Conservation (phyloP, 805 yeast species). For the Zygosaccharomyces rouxii region DNA sequence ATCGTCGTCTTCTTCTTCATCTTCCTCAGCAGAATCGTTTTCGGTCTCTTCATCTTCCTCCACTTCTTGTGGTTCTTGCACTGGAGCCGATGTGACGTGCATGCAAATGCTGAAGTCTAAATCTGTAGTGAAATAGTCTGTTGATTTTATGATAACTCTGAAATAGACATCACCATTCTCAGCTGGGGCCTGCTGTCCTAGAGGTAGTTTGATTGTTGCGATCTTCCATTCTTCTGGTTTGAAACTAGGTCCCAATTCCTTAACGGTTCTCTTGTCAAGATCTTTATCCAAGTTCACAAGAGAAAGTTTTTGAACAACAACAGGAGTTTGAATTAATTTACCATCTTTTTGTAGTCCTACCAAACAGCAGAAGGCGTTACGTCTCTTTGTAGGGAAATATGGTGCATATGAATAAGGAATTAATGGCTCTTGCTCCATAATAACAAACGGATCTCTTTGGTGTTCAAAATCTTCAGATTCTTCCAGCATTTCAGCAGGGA, state of each 20-base stretch:
- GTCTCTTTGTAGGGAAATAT: slow-evolving; percentile 58
- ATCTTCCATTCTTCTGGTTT: slow-evolving; percentile 42
- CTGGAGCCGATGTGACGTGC: slow-evolving; percentile 61
- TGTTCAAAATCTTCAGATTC: slow-evolving; percentile 64
- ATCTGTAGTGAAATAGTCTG: slow-evolving; percentile 80
- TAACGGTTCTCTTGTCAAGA: slow-evolving; percentile 30
- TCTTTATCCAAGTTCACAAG: slow-evolving; percentile 27
- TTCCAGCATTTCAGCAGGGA: slow-evolving; percentile 33
- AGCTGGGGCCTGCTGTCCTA: slow-evolving; percentile 75
- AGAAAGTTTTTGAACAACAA: slow-evolving; percentile 27
- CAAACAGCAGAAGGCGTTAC: slow-evolving; percentile 60
- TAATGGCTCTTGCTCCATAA: slow-evolving; percentile 63
- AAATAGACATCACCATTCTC: slow-evolving; percentile 61
- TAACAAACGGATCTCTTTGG: slow-evolving; percentile 64
- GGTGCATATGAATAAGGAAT: slow-evolving; percentile 70
- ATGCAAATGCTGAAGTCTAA: slow-evolving; percentile 64
- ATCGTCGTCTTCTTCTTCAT: slow-evolving; percentile 60
- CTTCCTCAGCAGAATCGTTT: slow-evolving; percentile 43
- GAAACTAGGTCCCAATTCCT: slow-evolving; percentile 35
- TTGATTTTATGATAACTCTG: slow-evolving; percentile 64
- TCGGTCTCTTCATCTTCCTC: slow-evolving; percentile 55
- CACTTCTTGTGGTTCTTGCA: slow-evolving; percentile 25
- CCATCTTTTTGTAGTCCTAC: slow-evolving; percentile 72
- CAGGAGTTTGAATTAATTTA: slow-evolving; percentile 68
- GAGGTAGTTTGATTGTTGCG: slow-evolving; percentile 71